phyloP scores from a whole-genome alignment of 2,329 filamentous ascomycete species.

The Pseudohalonectria lignicola region DNA sequence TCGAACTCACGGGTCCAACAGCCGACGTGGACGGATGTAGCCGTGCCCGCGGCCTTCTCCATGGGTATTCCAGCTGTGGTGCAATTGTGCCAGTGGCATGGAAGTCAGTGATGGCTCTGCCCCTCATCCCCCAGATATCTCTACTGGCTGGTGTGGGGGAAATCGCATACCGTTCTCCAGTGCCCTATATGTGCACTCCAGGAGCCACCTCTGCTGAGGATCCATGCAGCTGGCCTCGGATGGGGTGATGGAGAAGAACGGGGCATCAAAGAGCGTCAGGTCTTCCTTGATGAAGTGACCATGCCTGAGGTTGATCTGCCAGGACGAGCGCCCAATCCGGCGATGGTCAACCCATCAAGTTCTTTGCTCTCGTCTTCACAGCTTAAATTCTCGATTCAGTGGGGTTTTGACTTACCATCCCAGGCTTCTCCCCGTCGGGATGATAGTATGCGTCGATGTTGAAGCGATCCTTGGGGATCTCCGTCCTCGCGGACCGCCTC shows the following conservation, averaged over 20 bases:
- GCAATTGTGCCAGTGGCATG: no score
- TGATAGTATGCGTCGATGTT: conserved; percentile 3
- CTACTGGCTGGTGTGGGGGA: no score
- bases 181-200: conserved; percentile 23
- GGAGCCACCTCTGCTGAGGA: conserved; percentile 18
- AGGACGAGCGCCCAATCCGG: no score
- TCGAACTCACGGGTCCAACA: conserved; percentile 14
- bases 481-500: neutral
- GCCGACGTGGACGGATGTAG: conserved; percentile 21
- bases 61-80: conserved; percentile 15
- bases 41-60: conserved; percentile 12
- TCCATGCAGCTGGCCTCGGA: conserved; percentile 21
- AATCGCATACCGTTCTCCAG: conserved; percentile 15
- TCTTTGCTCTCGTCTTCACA: no score
- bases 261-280: conserved; percentile 20
- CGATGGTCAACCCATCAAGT: no score
- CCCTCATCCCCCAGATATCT: no score
- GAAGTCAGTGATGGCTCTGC: no score
- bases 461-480: conserved; percentile 7
- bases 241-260: conserved; percentile 20
- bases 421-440: neutral
- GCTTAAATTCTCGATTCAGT: no score
- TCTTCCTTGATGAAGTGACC: conserved; percentile 22
- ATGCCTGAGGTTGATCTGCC: conserved; percentile 2
- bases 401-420: conserved; percentile 1